phyloP scores from a whole-genome alignment of 202 grass and related monocot species.

The Panicum virgatum region DNA sequence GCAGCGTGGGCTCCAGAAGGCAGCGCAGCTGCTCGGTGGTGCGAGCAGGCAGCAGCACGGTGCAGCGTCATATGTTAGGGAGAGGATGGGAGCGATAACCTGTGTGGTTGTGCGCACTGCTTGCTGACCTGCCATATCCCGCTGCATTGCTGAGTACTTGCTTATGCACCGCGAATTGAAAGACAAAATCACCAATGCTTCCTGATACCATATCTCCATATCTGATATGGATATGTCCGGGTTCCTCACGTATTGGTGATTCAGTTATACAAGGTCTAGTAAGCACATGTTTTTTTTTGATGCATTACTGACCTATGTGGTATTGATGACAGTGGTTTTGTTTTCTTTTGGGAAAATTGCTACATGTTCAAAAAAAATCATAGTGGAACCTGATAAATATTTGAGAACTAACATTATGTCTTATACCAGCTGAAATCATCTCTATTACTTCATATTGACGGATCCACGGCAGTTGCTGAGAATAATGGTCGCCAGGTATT shows the following conservation, averaged over 20 bases:
- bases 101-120: neutral
- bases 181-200: neutral
- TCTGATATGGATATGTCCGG: too few relatives aligned
- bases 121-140: neutral
- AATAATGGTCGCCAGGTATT: slow-evolving; percentile 96
- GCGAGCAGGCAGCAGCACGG: neutral
- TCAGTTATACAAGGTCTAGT: too few relatives aligned
- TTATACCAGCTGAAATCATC: slow-evolving; percentile 84
- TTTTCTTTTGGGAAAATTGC: slow-evolving; percentile 5
- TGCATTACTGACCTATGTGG: neutral
- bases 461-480: slow-evolving; percentile 85
- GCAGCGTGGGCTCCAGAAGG: neutral
- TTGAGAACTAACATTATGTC: slow-evolving; percentile 30
- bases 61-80: neutral
- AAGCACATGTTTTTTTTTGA: slow-evolving; percentile 12
- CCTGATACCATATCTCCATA: neutral
- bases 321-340: neutral
- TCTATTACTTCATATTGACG: slow-evolving; percentile 85
- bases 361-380: neutral
- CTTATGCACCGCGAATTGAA: neutral
- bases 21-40: neutral
- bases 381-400: slow-evolving; percentile 21
- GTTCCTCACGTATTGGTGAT: neutral
- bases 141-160: neutral
- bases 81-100: neutral